A percentile compares a stretch with the other conserved stretches of the same genome.
Conservation (phyloP, 768 basidiomycete species). For the Lactarius sanguifluus region DNA sequence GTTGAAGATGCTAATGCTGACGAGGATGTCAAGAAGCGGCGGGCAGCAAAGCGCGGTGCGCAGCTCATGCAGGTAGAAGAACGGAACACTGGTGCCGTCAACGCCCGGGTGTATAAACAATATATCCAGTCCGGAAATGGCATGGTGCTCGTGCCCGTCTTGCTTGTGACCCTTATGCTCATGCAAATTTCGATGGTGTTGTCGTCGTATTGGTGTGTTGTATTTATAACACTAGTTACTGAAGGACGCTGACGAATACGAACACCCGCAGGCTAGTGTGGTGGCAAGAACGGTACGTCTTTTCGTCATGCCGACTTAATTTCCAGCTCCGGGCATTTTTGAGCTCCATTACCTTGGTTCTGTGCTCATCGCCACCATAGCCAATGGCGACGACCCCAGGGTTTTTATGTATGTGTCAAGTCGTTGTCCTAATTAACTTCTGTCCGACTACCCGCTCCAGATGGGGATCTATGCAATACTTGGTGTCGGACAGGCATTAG, state of each 20-base stretch:
- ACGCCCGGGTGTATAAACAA: constrained; percentile 50
- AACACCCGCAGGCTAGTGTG: constrained; percentile 64
- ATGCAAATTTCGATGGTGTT: constrained; percentile 74
- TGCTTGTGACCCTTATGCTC: constrained; percentile 59
- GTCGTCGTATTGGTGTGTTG: constrained; percentile 67
- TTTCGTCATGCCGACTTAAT: not conserved
- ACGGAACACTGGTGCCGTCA: constrained; percentile 72
- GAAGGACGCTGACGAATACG: constrained; percentile 14
- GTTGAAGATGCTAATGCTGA: constrained; percentile 37
- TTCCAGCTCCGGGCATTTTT: constrained; percentile 10
- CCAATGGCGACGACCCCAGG: constrained; percentile 57
- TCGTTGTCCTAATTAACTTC: not conserved
- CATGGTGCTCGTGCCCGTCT: constrained; percentile 58
- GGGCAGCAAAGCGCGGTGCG: constrained; percentile 43
- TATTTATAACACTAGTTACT: not conserved
- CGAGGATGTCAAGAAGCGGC: constrained; percentile 40
- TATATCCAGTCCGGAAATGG: constrained; percentile 76
- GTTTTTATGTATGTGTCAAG: constrained; percentile 65
- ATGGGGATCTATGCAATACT: constrained; percentile 81
- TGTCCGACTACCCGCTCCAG: constrained; percentile 38
- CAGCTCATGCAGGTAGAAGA: constrained; percentile 83
- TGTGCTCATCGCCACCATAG: constrained; percentile 35
- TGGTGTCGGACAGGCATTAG: constrained; percentile 67
- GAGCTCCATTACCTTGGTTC: too few relatives aligned
- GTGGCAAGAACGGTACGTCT: constrained; percentile 68